A percentile compares a stretch with the other conserved stretches of the same genome.
phyloP scores from a whole-genome alignment of 768 basidiomycete genomes.

The Trametes villosa region DNA sequence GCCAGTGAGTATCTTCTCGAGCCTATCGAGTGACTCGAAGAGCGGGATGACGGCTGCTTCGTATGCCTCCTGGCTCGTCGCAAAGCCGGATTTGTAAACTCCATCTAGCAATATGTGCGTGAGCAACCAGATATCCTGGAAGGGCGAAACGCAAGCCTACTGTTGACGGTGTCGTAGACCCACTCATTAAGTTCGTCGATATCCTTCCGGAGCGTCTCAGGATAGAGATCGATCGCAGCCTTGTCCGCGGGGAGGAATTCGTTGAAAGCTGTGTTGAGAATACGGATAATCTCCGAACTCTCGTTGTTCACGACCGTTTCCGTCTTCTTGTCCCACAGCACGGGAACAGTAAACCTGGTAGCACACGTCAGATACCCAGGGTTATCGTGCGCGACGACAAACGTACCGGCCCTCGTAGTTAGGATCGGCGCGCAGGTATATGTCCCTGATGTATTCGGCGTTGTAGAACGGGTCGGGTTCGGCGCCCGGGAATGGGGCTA shows the following conservation, averaged over 20 bases:
- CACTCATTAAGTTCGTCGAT: slow-evolving; percentile 87
- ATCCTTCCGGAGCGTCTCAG: slow-evolving; percentile 64
- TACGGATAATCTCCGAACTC: slow-evolving; percentile 91
- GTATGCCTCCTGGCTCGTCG: slow-evolving; percentile 80
- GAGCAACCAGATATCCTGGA: neutral
- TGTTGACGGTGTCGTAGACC: slow-evolving; percentile 86
- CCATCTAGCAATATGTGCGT: slow-evolving; percentile 64
- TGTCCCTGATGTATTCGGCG: slow-evolving; percentile 75
- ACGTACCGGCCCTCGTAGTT: slow-evolving; percentile 4
- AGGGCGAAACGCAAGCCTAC: too few species aligned
- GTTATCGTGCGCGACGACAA: neutral
- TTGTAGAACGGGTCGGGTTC: slow-evolving; percentile 77
- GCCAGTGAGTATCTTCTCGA: slow-evolving; percentile 76
- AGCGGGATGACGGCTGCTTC: slow-evolving; percentile 72
- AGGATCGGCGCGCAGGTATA: slow-evolving; percentile 80
- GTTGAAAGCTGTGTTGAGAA: slow-evolving; percentile 88
- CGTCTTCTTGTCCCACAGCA: slow-evolving; percentile 91
- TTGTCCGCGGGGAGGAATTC: slow-evolving; percentile 68
- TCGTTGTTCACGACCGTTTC: slow-evolving; percentile 95
- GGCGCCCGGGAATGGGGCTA: slow-evolving; percentile 69
- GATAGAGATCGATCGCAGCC: slow-evolving; percentile 77
- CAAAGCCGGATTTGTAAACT: slow-evolving; percentile 91
- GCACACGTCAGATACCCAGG: neutral
- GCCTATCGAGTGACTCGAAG: slow-evolving; percentile 78
- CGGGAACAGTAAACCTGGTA: slow-evolving; percentile 78